phyloP scores from a whole-genome alignment of 1,284 basidiomycete species.

The Fomitiporia mediterranea region DNA sequence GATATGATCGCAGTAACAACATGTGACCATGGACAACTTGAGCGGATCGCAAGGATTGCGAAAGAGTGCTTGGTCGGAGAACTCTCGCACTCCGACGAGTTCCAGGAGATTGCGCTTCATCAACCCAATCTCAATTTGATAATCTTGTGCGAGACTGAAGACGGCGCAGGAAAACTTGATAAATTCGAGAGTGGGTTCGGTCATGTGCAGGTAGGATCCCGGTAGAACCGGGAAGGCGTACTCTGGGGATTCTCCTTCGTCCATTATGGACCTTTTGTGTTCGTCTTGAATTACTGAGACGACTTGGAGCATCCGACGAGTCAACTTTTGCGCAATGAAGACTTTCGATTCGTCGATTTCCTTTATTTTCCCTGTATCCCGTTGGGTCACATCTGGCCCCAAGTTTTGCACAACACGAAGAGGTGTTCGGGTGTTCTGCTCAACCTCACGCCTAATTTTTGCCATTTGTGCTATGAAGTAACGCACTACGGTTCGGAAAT shows the following conservation, averaged over 20 bases:
- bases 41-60: conserved; percentile 92
- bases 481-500: conserved; percentile 75
- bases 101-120: conserved; percentile 90
- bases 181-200: conserved; percentile 84
- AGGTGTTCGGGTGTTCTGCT: conserved; percentile 60
- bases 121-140: conserved; percentile 82
- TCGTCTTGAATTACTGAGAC: conserved; percentile 67
- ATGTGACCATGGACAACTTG: conserved; percentile 84
- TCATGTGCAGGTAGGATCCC: conserved; percentile 74
- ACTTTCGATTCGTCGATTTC: conserved; percentile 67
- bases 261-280: conserved; percentile 56
- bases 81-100: conserved; percentile 84
- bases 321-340: conserved; percentile 79
- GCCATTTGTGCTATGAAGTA: conserved; percentile 88
- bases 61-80: conserved; percentile 80
- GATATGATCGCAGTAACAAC: conserved; percentile 84
- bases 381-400: conserved; percentile 58
- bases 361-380: conserved; percentile 63
- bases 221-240: conserved; percentile 86
- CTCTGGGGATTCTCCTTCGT: conserved; percentile 52
- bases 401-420: conserved; percentile 71
- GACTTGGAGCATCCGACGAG: conserved; percentile 73
- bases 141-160: conserved; percentile 73
- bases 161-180: conserved; percentile 87
- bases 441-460: conserved; percentile 65